Base-by-base conservation (phyloP, 2,329 filamentous ascomycete species). In the Corynespora cassiicola region DNA sequence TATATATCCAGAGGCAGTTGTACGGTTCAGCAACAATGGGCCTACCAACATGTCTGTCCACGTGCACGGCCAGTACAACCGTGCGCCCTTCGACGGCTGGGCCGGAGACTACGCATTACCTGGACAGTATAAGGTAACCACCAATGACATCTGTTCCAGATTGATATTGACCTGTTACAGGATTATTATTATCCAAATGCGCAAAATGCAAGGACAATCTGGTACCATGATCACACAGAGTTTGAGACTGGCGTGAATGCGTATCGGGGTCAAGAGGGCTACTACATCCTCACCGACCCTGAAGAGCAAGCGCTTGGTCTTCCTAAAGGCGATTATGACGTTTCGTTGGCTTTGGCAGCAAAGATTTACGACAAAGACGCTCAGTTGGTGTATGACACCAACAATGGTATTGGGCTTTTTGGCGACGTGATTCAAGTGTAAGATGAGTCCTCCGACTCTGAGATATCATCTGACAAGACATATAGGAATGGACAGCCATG, bases 161-260 rank as follows among this genome's bases (percentile, higher is more conserved):
- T 21, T 29, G 14, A 22, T 15, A 14, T 32, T 19, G 6, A 4
- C n/a, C n/a, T n/a, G n/a, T n/a, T n/a, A 15, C 19, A 51, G 57
- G 81, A 83, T 45, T 82, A 84, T 57, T 84, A 82, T 57, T 84
- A 81, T 48, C 79, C 80, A 7, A 84, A 83, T 54, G 65, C 58
- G 10, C 75, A 82, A 53, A 70, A 68, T 24, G 77, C 72, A 2
- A 71, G 80, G 23, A 71, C 77, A 0, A 67, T 82, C 19, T 84
- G 80, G 80, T 83, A 83, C 47, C 79, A 83, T 49, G 71, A 73
- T 40, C 71, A 74, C 35, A 65, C 66, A 1, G 63, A 69, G 36
- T 60, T 54, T 21, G 47, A 63, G 36, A 82, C 80, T 9, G 75
- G 77, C 6, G 65, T 75, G 28, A 80, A 83, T 50, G 77, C 76